Percentiles rank a stretch among this genome's conserved stretches.
Evolutionary conservation across 78 protist genomes (phyloP).

Genomic region (Tieghemostelium lacteum): DNA sequence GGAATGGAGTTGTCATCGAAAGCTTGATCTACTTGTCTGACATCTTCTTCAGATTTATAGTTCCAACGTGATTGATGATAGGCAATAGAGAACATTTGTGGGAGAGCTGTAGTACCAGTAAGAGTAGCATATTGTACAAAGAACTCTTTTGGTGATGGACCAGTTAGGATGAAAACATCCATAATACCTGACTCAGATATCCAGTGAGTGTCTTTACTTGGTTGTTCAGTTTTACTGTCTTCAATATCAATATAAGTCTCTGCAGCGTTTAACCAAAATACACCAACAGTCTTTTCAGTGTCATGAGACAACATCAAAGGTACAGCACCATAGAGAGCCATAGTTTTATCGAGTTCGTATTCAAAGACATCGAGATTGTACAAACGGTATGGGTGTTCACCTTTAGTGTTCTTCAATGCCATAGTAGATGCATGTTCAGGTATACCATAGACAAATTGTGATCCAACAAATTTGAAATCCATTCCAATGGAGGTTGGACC

Average conservation of each 20-base stretch:
- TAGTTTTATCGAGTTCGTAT: constrained; percentile 93
- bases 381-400: constrained; percentile 95
- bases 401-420: constrained; percentile 77
- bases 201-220: constrained; percentile 88
- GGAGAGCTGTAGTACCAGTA: constrained; percentile 94
- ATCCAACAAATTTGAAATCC: constrained; percentile 85
- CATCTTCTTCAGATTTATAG: constrained; percentile 91
- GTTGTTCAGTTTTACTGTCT: neutral
- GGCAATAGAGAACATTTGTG: constrained; percentile 95
- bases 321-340: constrained; percentile 96
- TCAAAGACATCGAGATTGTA: constrained; percentile 97
- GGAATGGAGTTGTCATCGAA: constrained; percentile 96
- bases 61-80: constrained; percentile 99
- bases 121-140: constrained; percentile 86
- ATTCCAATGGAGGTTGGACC: constrained; percentile 86
- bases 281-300: constrained; percentile 65
- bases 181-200: constrained; percentile 91
- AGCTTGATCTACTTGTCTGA: constrained; percentile 81
- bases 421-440: constrained; percentile 93
- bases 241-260: constrained; percentile 95
- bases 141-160: constrained; percentile 85
- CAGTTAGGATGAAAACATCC: constrained; percentile 94
- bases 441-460: constrained; percentile 90
- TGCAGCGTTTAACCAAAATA: constrained; percentile 96
- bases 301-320: constrained; percentile 95